phyloP scores from a whole-genome alignment of 2,329 filamentous ascomycete species.

The Aspergillus sp. region DNA sequence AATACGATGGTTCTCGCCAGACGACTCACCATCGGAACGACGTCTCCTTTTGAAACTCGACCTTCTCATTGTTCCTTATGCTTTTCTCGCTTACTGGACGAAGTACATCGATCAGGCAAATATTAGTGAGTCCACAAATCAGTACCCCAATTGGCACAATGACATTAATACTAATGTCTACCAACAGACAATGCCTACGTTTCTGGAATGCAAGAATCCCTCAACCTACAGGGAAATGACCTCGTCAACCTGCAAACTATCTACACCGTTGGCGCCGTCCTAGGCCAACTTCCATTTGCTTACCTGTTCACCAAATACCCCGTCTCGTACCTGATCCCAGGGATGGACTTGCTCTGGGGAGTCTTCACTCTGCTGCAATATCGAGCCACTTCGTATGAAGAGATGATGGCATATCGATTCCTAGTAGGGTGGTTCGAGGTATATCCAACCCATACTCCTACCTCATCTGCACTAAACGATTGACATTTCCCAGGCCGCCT shows the following conservation, averaged over 20 bases:
- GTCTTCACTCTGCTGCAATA: constrained; percentile 60
- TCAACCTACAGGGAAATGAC: constrained; percentile 55
- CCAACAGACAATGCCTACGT: constrained; percentile 57
- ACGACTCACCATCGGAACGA: no score
- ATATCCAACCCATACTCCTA: neutral
- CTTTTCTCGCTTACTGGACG: constrained; percentile 58
- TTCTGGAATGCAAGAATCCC: constrained; percentile 55
- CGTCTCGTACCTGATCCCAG: constrained; percentile 55
- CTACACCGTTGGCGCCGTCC: constrained; percentile 53
- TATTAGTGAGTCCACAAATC: constrained; percentile 44
- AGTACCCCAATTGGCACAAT: neutral
- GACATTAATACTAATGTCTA: neutral
- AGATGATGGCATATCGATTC: constrained; percentile 57
- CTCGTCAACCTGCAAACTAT: constrained; percentile 59
- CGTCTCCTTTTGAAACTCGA: constrained; percentile 54
- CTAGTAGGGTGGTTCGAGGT: constrained; percentile 57
- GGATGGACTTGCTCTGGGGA: constrained; percentile 57
- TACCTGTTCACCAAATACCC: constrained; percentile 51
- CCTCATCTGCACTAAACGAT: accelerated
- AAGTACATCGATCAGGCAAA: constrained; percentile 60
- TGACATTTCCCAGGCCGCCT: constrained; percentile 29
- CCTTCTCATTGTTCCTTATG: constrained; percentile 58
- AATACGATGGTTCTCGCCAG: no score
- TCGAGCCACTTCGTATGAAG: constrained; percentile 51
- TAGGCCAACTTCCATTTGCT: constrained; percentile 55